Conservation (phyloP, 2,329 filamentous ascomycete species). For the Herpomyces periplanetae region DNA sequence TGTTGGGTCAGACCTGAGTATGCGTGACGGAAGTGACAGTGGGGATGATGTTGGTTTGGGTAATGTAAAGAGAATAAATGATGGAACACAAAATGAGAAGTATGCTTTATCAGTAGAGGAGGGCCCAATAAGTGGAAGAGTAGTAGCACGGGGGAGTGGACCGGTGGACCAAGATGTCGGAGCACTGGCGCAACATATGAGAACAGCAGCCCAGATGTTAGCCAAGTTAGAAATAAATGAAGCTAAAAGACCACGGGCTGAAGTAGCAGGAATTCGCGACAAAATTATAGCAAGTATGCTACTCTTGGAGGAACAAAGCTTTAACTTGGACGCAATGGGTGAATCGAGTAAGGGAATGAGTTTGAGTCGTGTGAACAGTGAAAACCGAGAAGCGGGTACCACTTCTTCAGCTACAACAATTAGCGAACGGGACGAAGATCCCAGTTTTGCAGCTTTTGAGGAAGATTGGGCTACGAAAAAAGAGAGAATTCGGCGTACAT, state of each 20-base stretch:
- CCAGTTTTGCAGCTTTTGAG: slow-evolving; percentile 47
- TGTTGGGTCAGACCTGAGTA: no score
- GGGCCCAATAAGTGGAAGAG: no score
- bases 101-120: no score
- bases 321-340: slow-evolving; percentile 30
- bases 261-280: slow-evolving; percentile 43
- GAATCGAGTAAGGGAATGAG: slow-evolving; percentile 10
- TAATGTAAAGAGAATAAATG: no score
- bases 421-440: slow-evolving; percentile 18
- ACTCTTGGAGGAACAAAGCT: slow-evolving; percentile 45
- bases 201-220: slow-evolving; percentile 51
- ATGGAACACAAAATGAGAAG: no score
- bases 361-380: slow-evolving; percentile 11
- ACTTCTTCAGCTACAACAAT: slow-evolving; percentile 8
- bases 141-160: no score
- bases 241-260: slow-evolving; percentile 34
- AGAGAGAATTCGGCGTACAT: slow-evolving; percentile 42
- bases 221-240: slow-evolving; percentile 43
- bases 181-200: slow-evolving; percentile 49
- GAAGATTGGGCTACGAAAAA: slow-evolving; percentile 55
- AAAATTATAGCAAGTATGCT: slow-evolving; percentile 78
- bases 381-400: slow-evolving; percentile 15
- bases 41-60: no score
- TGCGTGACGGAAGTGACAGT: no score
- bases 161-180: no score